Conservation (phyloP, 495 filamentous ascomycete species). For the Chaetomium fimeti region DNA sequence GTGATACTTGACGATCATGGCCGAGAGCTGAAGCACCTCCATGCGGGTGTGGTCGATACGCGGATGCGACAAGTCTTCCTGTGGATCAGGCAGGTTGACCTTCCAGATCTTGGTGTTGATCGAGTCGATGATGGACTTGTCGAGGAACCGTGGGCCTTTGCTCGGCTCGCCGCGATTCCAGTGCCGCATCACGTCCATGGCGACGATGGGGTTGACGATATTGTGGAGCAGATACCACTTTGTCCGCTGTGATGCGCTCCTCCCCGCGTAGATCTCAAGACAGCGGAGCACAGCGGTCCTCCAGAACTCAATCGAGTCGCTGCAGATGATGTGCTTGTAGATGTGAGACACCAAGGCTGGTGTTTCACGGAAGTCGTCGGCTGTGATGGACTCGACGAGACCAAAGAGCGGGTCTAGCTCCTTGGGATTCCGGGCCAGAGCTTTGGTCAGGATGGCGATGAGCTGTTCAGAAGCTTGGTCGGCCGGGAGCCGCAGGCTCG, state of each 20-base stretch:
- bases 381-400: conserved; percentile 79
- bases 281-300: conserved; percentile 79
- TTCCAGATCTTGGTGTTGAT: conserved; percentile 95
- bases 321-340: conserved; percentile 79
- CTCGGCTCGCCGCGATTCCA: conserved; percentile 51
- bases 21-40: conserved; percentile 91
- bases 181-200: conserved; percentile 86
- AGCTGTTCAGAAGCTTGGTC: conserved; percentile 86
- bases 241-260: conserved; percentile 73
- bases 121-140: conserved; percentile 83
- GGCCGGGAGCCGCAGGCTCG: conserved; percentile 74
- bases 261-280: conserved; percentile 81
- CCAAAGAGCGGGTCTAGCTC: conserved; percentile 86
- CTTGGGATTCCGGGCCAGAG: conserved; percentile 67
- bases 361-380: conserved; percentile 73
- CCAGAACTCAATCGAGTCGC: conserved; percentile 84
- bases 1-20: conserved; percentile 92
- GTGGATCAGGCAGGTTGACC: conserved; percentile 75
- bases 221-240: conserved; percentile 92
- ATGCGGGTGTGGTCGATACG: conserved; percentile 94
- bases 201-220: conserved; percentile 92
- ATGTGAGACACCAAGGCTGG: conserved; percentile 77
- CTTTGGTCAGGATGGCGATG: conserved; percentile 79
- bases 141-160: conserved; percentile 73
- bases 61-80: conserved; percentile 79